Evolutionary conservation across 1,139 yeast genomes (phyloP).

Genomic region (Trichomonascaceae sp.): DNA sequence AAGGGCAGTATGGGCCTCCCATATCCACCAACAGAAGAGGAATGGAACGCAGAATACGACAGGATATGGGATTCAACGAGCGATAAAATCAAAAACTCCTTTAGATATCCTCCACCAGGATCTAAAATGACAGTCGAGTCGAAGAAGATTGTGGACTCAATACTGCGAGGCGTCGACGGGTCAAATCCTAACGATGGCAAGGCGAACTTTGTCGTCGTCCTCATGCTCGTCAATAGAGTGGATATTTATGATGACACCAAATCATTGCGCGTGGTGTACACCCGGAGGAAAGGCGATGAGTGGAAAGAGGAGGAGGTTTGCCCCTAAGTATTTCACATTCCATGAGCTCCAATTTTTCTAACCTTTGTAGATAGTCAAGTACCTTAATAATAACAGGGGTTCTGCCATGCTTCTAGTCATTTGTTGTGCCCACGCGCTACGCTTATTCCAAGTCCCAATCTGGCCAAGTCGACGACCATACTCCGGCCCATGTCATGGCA

Average conservation of each 20-base stretch:
- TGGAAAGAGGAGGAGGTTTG: slow-evolving; percentile 74
- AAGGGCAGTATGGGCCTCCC: slow-evolving; percentile 6
- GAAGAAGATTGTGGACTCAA: slow-evolving; percentile 48
- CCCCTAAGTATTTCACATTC: too few species aligned
- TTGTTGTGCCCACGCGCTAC: too few species aligned
- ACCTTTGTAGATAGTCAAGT: too few species aligned
- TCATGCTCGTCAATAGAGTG: slow-evolving; percentile 59
- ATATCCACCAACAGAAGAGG: slow-evolving; percentile 41
- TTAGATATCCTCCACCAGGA: slow-evolving; percentile 63
- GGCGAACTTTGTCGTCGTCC: slow-evolving; percentile 56
- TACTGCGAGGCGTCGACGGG: slow-evolving; percentile 77
- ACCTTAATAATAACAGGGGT: too few species aligned
- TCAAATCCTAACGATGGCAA: slow-evolving; percentile 54
- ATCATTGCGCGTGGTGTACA: slow-evolving; percentile 34
- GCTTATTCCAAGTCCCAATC: too few species aligned
- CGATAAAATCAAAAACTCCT: slow-evolving; percentile 45
- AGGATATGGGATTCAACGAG: slow-evolving; percentile 55
- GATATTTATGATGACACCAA: slow-evolving; percentile 45
- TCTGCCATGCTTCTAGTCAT: too few species aligned
- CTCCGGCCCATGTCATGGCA: slow-evolving; percentile 8
- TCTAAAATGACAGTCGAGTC: slow-evolving; percentile 43
- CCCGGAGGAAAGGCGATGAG: slow-evolving; percentile 30
- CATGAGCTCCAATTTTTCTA: too few species aligned
- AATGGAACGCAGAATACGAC: slow-evolving; percentile 51
- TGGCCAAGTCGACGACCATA: too few species aligned